Conservation (phyloP, 768 basidiomycete species). For the Mycena galopus region DNA sequence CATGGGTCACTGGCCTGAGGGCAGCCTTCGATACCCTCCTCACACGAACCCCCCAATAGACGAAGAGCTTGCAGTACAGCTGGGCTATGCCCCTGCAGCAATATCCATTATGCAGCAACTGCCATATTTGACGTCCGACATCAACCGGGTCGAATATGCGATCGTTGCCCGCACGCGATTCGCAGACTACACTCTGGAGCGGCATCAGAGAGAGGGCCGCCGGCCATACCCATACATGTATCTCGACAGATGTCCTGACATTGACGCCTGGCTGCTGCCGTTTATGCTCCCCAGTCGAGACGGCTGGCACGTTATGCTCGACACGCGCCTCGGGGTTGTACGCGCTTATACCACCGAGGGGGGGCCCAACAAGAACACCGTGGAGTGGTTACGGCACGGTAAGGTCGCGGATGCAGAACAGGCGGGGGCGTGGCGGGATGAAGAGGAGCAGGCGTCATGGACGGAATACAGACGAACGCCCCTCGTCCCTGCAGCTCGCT, state of each 20-base stretch:
- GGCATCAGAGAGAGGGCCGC: constrained; percentile 16
- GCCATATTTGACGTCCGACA: constrained; percentile 1
- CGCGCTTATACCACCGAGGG: constrained; percentile 16
- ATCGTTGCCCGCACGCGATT: constrained; percentile 15
- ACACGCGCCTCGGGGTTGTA: constrained; percentile 30
- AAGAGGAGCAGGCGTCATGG: neutral
- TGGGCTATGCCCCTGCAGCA: constrained; percentile 17
- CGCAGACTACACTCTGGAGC: constrained; percentile 19
- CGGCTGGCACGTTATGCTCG: constrained; percentile 29
- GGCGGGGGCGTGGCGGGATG: no score
- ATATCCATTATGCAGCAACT: constrained; percentile 26
- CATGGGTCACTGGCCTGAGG: constrained; percentile 30
- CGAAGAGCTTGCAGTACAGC: constrained; percentile 2
- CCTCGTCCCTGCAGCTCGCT: constrained; percentile 19
- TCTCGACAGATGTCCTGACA: constrained; percentile 9
- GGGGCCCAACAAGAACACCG: neutral
- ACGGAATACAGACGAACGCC: constrained; percentile 22
- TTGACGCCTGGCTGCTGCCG: constrained; percentile 33
- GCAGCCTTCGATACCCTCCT: constrained; percentile 12
- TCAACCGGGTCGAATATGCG: neutral
- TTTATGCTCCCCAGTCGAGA: constrained; percentile 19
- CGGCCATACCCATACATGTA: constrained; percentile 16
- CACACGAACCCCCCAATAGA: constrained; percentile 12
- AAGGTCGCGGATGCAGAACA: neutral
- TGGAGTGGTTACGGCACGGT: constrained; percentile 26